phyloP scores from a whole-genome alignment of 1,139 yeast species.

The Taphrina populina region DNA sequence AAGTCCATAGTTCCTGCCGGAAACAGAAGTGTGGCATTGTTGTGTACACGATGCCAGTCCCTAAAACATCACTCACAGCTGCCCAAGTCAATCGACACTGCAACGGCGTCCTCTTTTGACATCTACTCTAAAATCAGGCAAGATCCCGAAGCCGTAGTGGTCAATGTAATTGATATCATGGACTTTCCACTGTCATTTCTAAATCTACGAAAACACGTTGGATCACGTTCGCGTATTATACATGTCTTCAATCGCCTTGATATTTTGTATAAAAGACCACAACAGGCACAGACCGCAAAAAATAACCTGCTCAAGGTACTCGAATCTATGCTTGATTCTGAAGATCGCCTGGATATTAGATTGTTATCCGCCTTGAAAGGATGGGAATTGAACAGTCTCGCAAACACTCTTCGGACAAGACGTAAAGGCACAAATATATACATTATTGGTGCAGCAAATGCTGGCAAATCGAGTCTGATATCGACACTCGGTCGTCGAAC shows the following conservation, averaged over 20 bases:
- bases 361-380: conserved; percentile 24
- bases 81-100: conserved; percentile 4
- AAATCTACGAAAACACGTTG: conserved; percentile 21
- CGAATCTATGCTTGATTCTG: neutral
- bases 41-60: conserved; percentile 28
- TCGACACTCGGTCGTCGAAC: conserved; percentile 6
- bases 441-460: conserved; percentile 27
- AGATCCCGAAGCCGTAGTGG: conserved; percentile 24
- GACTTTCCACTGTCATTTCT: conserved; percentile 26
- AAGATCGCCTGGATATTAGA: conserved; percentile 3
- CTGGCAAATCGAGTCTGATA: conserved; percentile 27
- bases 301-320: conserved; percentile 1
- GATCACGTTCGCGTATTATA: conserved; percentile 19
- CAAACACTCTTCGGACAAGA: conserved; percentile 17
- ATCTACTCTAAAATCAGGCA: conserved; percentile 16
- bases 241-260: conserved; percentile 29
- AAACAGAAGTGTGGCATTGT: neutral
- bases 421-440: conserved; percentile 24
- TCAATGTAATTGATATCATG: conserved; percentile 28
- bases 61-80: conserved; percentile 16
- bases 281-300: neutral
- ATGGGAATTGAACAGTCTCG: conserved; percentile 17
- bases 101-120: conserved; percentile 14
- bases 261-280: conserved; percentile 13
- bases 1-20: too few relatives aligned